A percentile compares a stretch with the other conserved stretches of the same genome.
Evolutionary conservation across 768 basidiomycete species (phyloP).

Genomic region (Termitomyces heimii): DNA sequence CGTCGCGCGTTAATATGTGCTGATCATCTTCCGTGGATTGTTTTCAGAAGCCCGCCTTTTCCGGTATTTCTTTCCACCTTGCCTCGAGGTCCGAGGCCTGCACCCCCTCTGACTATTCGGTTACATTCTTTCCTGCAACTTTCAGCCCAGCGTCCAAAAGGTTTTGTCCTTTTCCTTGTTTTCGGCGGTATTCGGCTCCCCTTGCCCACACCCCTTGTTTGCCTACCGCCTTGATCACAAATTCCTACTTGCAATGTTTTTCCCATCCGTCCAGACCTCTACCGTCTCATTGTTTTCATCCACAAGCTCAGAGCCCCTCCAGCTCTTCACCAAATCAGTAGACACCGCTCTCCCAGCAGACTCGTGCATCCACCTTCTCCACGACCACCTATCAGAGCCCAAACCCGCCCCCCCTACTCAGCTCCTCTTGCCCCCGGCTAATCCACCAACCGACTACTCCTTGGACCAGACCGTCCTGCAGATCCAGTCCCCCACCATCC

Average conservation of each 20-base stretch:
- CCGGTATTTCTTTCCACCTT: background rate
- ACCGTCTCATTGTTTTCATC: constrained; percentile 74
- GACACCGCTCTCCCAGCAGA: constrained; percentile 52
- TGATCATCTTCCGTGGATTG: constrained; percentile 8
- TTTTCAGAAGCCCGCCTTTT: constrained; percentile 4
- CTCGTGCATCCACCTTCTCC: constrained; percentile 59
- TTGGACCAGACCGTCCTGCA: constrained; percentile 70
- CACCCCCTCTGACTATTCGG: background rate
- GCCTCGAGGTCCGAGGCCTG: constrained; percentile 1
- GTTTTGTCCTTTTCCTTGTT: background rate
- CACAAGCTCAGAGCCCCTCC: constrained; percentile 55
- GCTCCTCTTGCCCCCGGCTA: constrained; percentile 36
- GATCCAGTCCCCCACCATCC: constrained; percentile 71
- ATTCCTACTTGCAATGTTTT: constrained; percentile 39
- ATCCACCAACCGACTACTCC: constrained; percentile 21
- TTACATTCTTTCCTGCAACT: background rate
- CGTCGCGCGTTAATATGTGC: background rate
- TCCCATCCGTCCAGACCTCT: constrained; percentile 51
- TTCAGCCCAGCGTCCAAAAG: background rate
- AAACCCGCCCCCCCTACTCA: constrained; percentile 38
- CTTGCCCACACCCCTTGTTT: background rate
- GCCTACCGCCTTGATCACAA: background rate
- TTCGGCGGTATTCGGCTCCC: background rate
- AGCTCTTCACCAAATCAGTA: constrained; percentile 41
- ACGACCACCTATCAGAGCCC: constrained; percentile 52